Percentiles rank a stretch among this genome's conserved stretches.
These are phyloP conservation scores for Phyllostachys edulis DNA, from an alignment of 176 grass and related monocot species.

Conservation along the genomic window DNA sequence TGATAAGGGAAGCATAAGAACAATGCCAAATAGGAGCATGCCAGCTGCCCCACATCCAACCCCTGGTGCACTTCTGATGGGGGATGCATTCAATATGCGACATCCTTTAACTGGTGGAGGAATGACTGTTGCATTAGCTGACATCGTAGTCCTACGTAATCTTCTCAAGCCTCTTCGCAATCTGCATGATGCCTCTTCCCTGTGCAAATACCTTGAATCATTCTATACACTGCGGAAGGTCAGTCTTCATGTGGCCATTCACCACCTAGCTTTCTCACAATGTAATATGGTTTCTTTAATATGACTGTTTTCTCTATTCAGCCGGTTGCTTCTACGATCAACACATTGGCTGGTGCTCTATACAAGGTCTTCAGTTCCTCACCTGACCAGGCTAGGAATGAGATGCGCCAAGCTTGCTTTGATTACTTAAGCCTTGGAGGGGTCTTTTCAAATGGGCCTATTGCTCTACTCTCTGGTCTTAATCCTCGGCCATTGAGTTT, in stretches of 20 bases:
- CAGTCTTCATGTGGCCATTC: conserved; percentile 4
- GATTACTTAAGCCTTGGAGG: conserved; percentile 95
- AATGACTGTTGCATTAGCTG: conserved; percentile 96
- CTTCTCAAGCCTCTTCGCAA: conserved; percentile 87
- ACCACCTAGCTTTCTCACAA: not conserved
- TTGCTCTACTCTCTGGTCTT: conserved; percentile 89
- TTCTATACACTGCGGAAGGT: conserved; percentile 98
- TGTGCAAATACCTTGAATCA: conserved; percentile 91
- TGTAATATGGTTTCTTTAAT: conserved; percentile 18
- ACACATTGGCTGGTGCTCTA: conserved; percentile 87
- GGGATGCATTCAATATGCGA: conserved; percentile 99
- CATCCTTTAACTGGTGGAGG: conserved; percentile 96
- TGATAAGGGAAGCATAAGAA: conserved; percentile 93
- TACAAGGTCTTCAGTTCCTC: conserved; percentile 97
- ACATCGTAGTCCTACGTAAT: conserved; percentile 80
- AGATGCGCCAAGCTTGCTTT: conserved; percentile 98
- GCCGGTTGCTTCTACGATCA: conserved; percentile 99
- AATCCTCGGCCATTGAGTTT: conserved; percentile 92
- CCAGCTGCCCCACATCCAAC: conserved; percentile 85
- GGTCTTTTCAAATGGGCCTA: conserved; percentile 74
- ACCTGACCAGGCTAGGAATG: conserved; percentile 77
- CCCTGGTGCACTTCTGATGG: conserved; percentile 92
- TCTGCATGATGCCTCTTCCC: conserved; percentile 73
- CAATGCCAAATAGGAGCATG: conserved; percentile 95
- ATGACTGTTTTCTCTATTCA: conserved; percentile 13